These are phyloP conservation scores for Asclepias syriaca DNA, from an alignment of 257 asterid species.

Conservation along the genomic window DNA sequence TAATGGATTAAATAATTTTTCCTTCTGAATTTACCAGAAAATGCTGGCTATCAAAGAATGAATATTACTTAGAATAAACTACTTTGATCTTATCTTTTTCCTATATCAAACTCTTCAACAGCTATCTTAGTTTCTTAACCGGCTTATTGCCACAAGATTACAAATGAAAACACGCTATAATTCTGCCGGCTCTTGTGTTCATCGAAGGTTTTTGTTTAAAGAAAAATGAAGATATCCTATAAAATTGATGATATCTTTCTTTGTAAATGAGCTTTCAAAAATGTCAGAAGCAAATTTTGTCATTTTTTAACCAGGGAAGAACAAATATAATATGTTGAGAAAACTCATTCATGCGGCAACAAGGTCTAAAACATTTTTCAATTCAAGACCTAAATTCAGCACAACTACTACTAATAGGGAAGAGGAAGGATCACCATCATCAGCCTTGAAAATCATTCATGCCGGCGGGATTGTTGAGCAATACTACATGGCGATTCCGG, in stretches of 20 bases:
- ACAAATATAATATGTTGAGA: background rate
- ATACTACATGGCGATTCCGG: constrained; percentile 75
- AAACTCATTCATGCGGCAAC: constrained; percentile 2
- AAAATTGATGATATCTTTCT: background rate
- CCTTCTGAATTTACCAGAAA: background rate
- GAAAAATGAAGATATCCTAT: background rate
- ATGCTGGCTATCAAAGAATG: no score
- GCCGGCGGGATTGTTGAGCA: constrained; percentile 52
- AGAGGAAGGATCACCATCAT: constrained; percentile 14
- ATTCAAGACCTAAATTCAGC: constrained; percentile 1
- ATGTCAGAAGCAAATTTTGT: background rate
- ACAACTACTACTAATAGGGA: background rate
- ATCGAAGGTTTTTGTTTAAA: background rate
- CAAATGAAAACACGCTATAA: background rate
- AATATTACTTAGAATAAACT: no score
- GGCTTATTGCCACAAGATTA: background rate
- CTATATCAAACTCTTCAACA: no score
- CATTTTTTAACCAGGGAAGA: background rate
- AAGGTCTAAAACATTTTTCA: background rate
- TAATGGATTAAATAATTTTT: background rate
- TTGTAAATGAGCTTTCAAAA: background rate
- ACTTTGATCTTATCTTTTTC: background rate
- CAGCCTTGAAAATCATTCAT: constrained; percentile 56
- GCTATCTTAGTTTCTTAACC: background rate
- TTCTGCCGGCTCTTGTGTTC: constrained; percentile 13